These are phyloP conservation scores for Leptographium wingfieldii DNA, from an alignment of 2,329 filamentous ascomycete genomes.

Conservation along the genomic window DNA sequence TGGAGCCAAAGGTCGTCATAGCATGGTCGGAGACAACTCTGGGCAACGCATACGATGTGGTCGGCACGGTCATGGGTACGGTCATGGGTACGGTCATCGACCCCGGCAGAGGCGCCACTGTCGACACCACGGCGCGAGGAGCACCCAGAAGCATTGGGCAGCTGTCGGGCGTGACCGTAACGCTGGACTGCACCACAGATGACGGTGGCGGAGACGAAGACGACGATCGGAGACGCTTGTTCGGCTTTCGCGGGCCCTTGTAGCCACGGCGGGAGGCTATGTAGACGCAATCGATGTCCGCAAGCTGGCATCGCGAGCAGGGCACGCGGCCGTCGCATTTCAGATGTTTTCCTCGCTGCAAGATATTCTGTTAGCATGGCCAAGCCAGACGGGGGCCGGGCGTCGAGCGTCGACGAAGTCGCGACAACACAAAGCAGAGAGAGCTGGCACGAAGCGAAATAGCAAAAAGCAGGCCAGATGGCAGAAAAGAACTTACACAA, in stretches of 20 bases:
- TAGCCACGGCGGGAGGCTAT: constrained; percentile 64
- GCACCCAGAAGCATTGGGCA: constrained; percentile 33
- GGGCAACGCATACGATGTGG: neutral
- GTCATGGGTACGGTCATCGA: constrained; percentile 11
- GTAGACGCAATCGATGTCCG: constrained; percentile 53
- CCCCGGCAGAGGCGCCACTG: neutral
- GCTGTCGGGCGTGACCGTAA: constrained; percentile 18
- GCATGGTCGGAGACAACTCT: neutral
- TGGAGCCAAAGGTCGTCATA: neutral
- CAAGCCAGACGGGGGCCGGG: neutral
- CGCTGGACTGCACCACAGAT: neutral
- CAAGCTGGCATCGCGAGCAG: constrained; percentile 52
- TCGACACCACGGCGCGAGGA: constrained; percentile 12
- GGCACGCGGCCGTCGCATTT: constrained; percentile 63
- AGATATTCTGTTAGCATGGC: neutral
- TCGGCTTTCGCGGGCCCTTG: constrained; percentile 48
- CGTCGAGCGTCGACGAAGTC: neutral
- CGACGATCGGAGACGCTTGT: constrained; percentile 38
- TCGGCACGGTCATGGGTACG: constrained; percentile 11
- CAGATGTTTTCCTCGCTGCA: constrained; percentile 51
- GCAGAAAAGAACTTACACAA: constrained; percentile 23
- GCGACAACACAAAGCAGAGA: neutral
- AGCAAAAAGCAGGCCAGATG: neutral
- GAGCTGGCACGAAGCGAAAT: neutral
- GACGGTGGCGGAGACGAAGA: constrained; percentile 26